Evolutionary conservation across 179 eudicot species (phyloP), one percentile per base, ranked within the genome.

Genomic region (Heliamphora ciliata): DNA sequence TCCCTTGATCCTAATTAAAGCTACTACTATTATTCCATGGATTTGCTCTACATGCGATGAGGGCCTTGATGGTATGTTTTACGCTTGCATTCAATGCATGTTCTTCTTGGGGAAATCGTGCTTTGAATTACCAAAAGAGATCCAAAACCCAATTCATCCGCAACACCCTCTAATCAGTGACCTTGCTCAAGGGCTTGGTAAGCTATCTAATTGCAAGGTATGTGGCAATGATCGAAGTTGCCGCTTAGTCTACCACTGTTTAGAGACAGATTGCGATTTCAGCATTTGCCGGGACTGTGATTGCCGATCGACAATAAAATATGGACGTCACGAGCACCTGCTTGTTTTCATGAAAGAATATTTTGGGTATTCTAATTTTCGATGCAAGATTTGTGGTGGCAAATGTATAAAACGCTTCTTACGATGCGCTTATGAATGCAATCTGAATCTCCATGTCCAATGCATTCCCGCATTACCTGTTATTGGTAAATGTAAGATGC

Each of bases 371-470:
- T 66, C 70, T 11, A 7, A 66, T 66, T 66, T 66, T 11, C 1
- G 2, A 8, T 66, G 70, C 70, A 66, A 10, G 8, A 18, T 1
- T 6, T 66, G 70, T 11, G 3, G 40, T 11, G 21, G 44, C 21
- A 18, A 9, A 18, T 66, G 70, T 3, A 18, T 44, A 44, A 44
- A 8, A 2, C 1, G 21, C 21, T 66, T 66, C 70, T 44, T 66
- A 6, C 70, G 40, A 18, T 66, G 70, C 6, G 67, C 4, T 2
- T 9, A 10, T 4, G 40, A 31, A 31, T 24, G 44, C 8, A 21
- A 66, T 66, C 44, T 66, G 1, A 66, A 8, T 52, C 77, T 74
- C 59, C 77, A 74, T 50, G 77, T 74, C 77, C 7, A 52, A 50
- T 74, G 77, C 14, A 52, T 52, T 52, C 56, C 24, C n/a, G 56